phyloP scores from a whole-genome alignment of 2,329 filamentous ascomycete species.

The Trichocomaceae sp. region DNA sequence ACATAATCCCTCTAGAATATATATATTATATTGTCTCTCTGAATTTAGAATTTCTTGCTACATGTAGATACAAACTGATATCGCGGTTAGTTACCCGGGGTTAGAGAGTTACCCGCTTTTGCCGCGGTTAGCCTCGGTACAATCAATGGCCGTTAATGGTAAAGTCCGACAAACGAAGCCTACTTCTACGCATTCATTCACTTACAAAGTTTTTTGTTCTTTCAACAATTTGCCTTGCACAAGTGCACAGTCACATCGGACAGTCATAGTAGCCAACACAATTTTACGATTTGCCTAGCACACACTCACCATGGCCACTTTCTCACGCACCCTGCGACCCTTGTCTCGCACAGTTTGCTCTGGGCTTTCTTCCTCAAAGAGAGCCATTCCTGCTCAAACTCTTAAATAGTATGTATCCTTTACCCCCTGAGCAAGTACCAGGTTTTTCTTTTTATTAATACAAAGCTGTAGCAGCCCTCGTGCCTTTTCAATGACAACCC shows the following conservation, averaged over 20 bases:
- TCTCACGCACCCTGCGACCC: constrained; percentile 43
- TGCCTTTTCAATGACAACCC: constrained; percentile 55
- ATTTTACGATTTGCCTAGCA: not conserved
- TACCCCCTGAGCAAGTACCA: too few relatives aligned
- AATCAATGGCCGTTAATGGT: not conserved
- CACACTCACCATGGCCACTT: constrained; percentile 41
- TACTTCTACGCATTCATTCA: not conserved
- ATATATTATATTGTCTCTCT: not conserved
- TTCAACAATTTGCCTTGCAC: too few relatives aligned
- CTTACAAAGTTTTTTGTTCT: not conserved
- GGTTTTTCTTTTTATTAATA: too few relatives aligned
- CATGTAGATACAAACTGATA: too few relatives aligned
- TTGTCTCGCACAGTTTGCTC: constrained; percentile 35
- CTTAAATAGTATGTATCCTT: constrained; percentile 34
- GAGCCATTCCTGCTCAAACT: constrained; percentile 31
- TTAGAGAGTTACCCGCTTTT: constrained; percentile 4
- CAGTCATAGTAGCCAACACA: too few relatives aligned
- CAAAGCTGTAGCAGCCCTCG: constrained; percentile 26
- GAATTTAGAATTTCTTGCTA: not conserved
- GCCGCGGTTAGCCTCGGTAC: constrained; percentile 12
- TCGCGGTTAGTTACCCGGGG: not conserved
- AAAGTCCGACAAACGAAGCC: not conserved
- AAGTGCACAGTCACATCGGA: too few relatives aligned
- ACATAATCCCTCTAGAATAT: too few relatives aligned
- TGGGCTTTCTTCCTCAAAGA: constrained; percentile 35